Base-by-base conservation (phyloP, 805 yeast species). In the Lachancea meyersii region DNA sequence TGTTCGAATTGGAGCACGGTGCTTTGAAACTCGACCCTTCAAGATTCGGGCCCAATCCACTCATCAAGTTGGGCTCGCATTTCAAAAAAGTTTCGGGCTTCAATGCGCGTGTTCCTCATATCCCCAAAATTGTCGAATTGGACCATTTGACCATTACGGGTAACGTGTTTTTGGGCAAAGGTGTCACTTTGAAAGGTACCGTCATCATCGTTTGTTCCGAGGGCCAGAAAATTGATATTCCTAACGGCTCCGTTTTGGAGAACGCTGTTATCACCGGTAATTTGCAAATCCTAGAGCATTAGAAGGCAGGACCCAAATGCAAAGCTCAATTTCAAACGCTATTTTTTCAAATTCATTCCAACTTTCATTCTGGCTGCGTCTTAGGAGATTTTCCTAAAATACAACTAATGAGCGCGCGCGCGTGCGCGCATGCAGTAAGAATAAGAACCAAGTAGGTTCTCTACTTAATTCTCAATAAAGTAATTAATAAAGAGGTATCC, bases 111-210 rank as follows among this genome's bases (percentile, higher is more conserved):
- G 82, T 93, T 51, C 80, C 95, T 31, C 95, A 89, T 61, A 93
- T 93, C 80, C 98, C 98, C 55, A 85, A 80, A 72, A 88, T 93
- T 54, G 78, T 93, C 58, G 98, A 93, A 71, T 79, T 93, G 60
- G 98, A 93, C 66, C 98, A 93, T 67, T 79, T 93, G 58, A 93
- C 97, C 39, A 89, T 93, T 52, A 93, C 97, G 42, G 98, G 98
- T 68, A 91, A 93, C 61, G 98, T 93, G 35, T 77, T 69, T 57
- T 74, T 93, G 53, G 98, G 98, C 60, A 85, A 84, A 65, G 80
- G 79, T 57, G 95, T 93, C 51, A 82, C 86, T 39, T 77, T 93
- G 61, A 93, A 86, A 74, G 98, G 98, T 51, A 93, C 97, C 9
- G 98, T 93, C 48, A 93, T 93, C 60, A 86, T 93, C 54, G 97